Conservation (phyloP, 345 rosid species). For the Salix caprea region DNA sequence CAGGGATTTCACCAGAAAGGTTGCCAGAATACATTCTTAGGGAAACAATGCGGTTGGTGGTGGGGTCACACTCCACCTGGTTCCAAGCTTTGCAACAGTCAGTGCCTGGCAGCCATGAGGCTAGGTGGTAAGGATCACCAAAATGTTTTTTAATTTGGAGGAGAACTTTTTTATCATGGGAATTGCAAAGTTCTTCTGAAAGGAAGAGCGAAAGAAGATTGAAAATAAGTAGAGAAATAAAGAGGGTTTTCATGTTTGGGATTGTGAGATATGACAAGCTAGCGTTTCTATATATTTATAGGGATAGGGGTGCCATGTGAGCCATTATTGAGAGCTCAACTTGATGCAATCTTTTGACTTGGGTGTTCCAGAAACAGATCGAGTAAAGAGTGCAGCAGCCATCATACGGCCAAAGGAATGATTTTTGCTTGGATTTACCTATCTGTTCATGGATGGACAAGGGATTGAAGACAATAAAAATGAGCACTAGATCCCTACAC, state of each 20-base stretch:
- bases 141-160: conserved; percentile 53
- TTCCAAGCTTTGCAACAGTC: conserved; percentile 72
- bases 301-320: background rate
- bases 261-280: background rate
- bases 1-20: conserved; percentile 55
- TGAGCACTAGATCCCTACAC: background rate
- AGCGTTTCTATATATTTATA: background rate
- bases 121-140: conserved; percentile 58
- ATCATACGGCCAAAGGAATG: background rate
- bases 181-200: conserved; percentile 51
- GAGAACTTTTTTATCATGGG: conserved; percentile 56
- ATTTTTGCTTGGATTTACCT: background rate
- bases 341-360: background rate
- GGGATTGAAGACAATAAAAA: too few relatives aligned
- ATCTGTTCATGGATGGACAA: too few relatives aligned
- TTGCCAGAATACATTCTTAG: conserved; percentile 49
- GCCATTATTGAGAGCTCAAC: background rate
- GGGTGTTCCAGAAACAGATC: background rate
- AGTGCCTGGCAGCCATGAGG: conserved; percentile 56
- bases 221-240: conserved; percentile 22
- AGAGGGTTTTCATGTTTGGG: conserved; percentile 12
- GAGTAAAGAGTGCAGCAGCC: background rate
- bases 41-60: conserved; percentile 55
- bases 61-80: conserved; percentile 50
- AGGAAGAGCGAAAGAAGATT: conserved; percentile 22